Evolutionary conservation across 352 stramenopile species (phyloP), one percentile per base, ranked within the genome.

Genomic region (Globisporangium orthogonon): DNA sequence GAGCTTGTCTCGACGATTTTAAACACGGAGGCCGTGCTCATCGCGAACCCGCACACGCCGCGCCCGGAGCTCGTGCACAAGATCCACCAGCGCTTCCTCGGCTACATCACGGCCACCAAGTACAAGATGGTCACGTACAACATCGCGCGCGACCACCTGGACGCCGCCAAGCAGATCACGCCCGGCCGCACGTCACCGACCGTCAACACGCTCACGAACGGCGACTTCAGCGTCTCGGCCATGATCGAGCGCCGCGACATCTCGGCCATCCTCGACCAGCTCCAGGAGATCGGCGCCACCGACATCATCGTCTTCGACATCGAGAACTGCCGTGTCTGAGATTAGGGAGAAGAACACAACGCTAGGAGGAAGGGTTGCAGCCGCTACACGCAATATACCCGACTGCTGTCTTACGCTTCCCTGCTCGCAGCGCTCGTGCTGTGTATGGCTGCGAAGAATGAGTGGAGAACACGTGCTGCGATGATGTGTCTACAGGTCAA

Each of bases 71-170:
- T 92, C 54, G 71, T 92, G 35, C 60, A 84, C 52, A 93, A 90
- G 68, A 87, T 96, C 46, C 80, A 93, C 67, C 87, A 97, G 66
- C 91, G 97, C 47, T 97, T 99, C 56, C 70, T 98, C 52, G 97
- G 96, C 45, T 98, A 95, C 74, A 95, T 98, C 59, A 97, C 94
- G n/a, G 94, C 95, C 11, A 96, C 81, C 61, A 97, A 98, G 73
- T 98, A 98, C 78, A 82, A 96, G 45, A 98, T 99, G 96, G 85
- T 99, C 51, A 92, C 94, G 58, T 99, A 99, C 85, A 99, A 99
- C 72, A 87, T 99, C 63, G 67, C 73, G 58, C 78, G 89, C 59
- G 83, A 95, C 14, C 86, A 96, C 62, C 70, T 99, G 23, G 70
- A 95, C 7, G 58, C 71, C 44, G 92, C 95, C 7, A 87, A 87